Percentiles rank a stretch among this genome's conserved stretches.
Conservation (phyloP, 805 yeast species). For the Barnettozyma pratensis region DNA sequence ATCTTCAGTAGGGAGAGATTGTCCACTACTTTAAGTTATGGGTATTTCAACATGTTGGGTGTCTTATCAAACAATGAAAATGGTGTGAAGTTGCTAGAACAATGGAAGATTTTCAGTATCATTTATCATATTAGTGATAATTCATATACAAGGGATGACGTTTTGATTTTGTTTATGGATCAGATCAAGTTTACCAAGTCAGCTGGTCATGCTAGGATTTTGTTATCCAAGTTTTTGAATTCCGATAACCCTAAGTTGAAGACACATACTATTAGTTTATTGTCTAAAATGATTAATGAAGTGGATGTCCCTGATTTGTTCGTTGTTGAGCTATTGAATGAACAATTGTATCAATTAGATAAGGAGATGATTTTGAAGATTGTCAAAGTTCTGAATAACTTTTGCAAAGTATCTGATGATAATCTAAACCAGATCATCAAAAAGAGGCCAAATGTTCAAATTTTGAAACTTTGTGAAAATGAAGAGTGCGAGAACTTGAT, state of each 20-base stretch:
- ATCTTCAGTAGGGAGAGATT: conserved; percentile 59
- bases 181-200: conserved; percentile 50
- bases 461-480: conserved; percentile 12
- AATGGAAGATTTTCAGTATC: conserved; percentile 83
- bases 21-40: conserved; percentile 60
- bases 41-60: conserved; percentile 78
- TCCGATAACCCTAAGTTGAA: conserved; percentile 49
- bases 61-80: conserved; percentile 51
- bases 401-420: conserved; percentile 45
- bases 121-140: conserved; percentile 64
- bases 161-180: conserved; percentile 52
- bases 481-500: conserved; percentile 46
- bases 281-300: conserved; percentile 37
- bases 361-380: conserved; percentile 51
- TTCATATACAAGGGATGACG: conserved; percentile 47
- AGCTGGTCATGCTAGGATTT: conserved; percentile 62
- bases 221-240: conserved; percentile 60
- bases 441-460: conserved; percentile 48
- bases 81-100: conserved; percentile 67
- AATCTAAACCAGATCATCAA: conserved; percentile 47
- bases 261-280: conserved; percentile 47
- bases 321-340: conserved; percentile 50
- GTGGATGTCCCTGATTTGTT: conserved; percentile 31
- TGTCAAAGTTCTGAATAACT: conserved; percentile 47
- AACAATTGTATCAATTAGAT: conserved; percentile 65